Evolutionary conservation across 257 asterid genomes (phyloP).

Genomic region (Solanum dulcamara): DNA sequence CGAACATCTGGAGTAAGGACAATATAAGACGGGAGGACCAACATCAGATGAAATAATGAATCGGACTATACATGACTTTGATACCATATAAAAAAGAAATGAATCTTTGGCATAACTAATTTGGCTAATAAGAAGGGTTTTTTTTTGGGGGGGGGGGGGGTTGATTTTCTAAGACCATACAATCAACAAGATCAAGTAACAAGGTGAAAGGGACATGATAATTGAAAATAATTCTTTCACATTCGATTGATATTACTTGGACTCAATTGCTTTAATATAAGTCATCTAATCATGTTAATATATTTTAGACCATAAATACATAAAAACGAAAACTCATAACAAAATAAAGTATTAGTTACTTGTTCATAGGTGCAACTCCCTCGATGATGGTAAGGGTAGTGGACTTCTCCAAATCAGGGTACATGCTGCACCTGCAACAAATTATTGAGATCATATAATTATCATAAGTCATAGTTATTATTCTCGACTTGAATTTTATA

Average conservation of each 20-base stretch:
- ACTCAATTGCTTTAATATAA: not conserved
- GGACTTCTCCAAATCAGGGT: constrained; percentile 26
- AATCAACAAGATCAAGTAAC: not conserved
- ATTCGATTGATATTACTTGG: not conserved
- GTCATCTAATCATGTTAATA: not conserved
- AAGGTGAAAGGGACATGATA: not conserved
- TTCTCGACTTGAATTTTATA: not conserved
- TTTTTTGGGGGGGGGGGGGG: no score
- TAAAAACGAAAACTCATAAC: not conserved
- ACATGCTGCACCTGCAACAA: constrained; percentile 12
- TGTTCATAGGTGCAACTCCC: constrained; percentile 32
- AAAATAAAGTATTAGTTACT: not conserved
- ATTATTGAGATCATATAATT: not conserved
- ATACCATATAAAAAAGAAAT: not conserved
- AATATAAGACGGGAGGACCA: not conserved
- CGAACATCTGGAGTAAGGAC: no score
- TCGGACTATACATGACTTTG: fast-evolving
- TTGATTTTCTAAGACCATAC: not conserved
- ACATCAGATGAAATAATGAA: not conserved
- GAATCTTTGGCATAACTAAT: not conserved
- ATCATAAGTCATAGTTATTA: not conserved
- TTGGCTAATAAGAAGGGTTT: no score
- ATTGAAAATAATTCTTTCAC: not conserved
- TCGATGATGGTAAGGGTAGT: constrained; percentile 13
- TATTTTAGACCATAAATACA: not conserved